A percentile compares a stretch with the other conserved stretches of the same genome.
phyloP scores from a whole-genome alignment of 1,139 yeast genomes.

The Sugiyamaella castrensis region DNA sequence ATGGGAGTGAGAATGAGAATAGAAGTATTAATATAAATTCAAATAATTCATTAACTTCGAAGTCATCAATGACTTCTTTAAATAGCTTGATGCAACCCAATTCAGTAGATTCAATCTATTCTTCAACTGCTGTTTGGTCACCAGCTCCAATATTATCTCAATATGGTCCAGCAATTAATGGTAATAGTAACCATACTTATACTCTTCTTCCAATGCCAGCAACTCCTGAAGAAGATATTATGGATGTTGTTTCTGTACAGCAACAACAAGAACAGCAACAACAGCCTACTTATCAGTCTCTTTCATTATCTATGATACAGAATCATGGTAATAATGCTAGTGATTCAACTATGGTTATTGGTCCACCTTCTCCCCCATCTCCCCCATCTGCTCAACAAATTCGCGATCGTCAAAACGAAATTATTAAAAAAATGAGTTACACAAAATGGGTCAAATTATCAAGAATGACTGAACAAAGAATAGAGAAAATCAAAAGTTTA shows the following conservation, averaged over 20 bases:
- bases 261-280: slow-evolving; percentile 2
- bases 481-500: slow-evolving; percentile 29
- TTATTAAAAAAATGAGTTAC: slow-evolving; percentile 21
- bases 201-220: slow-evolving; percentile 1
- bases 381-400: slow-evolving; percentile 14
- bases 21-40: background rate
- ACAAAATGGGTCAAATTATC: slow-evolving; percentile 35
- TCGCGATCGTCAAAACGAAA: slow-evolving; percentile 16
- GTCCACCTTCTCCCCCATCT: slow-evolving; percentile 16
- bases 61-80: slow-evolving; percentile 6
- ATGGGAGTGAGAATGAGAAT: too few relatives aligned
- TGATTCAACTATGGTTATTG: slow-evolving; percentile 7
- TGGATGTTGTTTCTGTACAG: slow-evolving; percentile 1
- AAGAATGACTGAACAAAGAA: slow-evolving; percentile 31
- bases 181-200: background rate
- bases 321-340: background rate
- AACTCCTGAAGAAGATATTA: slow-evolving; percentile 10
- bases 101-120: slow-evolving; percentile 7
- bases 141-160: slow-evolving; percentile 8
- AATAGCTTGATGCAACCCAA: slow-evolving; percentile 5
- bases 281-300: slow-evolving; percentile 1
- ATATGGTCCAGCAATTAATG: background rate
- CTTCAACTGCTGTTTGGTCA: slow-evolving; percentile 10
- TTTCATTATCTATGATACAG: slow-evolving; percentile 9
- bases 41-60: background rate